These are phyloP conservation scores for Penicillium sp. DNA, from an alignment of 2,329 filamentous ascomycete genomes.

Conservation along the genomic window DNA sequence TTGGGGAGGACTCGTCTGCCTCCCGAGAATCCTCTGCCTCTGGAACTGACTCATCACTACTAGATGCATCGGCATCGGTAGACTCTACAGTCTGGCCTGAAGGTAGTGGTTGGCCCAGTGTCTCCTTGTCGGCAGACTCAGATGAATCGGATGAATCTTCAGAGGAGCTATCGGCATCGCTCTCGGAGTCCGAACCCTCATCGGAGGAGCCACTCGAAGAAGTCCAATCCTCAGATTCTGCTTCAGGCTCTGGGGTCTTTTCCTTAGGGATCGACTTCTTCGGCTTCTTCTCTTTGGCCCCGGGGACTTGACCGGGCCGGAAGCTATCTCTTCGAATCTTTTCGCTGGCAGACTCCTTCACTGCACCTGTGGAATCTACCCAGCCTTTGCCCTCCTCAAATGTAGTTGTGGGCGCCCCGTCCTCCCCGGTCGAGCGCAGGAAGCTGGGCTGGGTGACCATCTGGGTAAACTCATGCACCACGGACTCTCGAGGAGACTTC, in stretches of 20 bases:
- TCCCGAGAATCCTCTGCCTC: constrained; percentile 8
- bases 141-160: constrained; percentile 28
- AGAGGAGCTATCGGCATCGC: constrained; percentile 22
- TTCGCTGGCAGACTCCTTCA: constrained; percentile 50
- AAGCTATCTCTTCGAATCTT: constrained; percentile 29
- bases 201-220: constrained; percentile 37
- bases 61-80: constrained; percentile 6
- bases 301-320: constrained; percentile 28
- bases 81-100: constrained; percentile 5
- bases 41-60: constrained; percentile 10
- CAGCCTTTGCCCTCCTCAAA: constrained; percentile 84
- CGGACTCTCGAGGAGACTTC: constrained; percentile 56
- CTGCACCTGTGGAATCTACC: constrained; percentile 71
- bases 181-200: constrained; percentile 26
- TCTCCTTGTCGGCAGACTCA: constrained; percentile 25
- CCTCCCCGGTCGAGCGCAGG: constrained; percentile 54
- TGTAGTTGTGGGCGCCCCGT: constrained; percentile 50
- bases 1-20: constrained; percentile 38
- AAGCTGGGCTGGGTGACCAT: constrained; percentile 79
- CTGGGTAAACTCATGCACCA: constrained; percentile 86
- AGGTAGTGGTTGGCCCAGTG: constrained; percentile 8
- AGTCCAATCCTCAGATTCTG: constrained; percentile 32
- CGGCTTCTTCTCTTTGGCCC: constrained; percentile 28
- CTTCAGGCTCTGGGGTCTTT: constrained; percentile 15
- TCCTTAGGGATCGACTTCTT: constrained; percentile 11